Percentiles rank a stretch among this genome's conserved stretches.
These are phyloP conservation scores for Bipolaris bicolor DNA, from an alignment of 2,329 filamentous ascomycete species.

Conservation along the genomic window DNA sequence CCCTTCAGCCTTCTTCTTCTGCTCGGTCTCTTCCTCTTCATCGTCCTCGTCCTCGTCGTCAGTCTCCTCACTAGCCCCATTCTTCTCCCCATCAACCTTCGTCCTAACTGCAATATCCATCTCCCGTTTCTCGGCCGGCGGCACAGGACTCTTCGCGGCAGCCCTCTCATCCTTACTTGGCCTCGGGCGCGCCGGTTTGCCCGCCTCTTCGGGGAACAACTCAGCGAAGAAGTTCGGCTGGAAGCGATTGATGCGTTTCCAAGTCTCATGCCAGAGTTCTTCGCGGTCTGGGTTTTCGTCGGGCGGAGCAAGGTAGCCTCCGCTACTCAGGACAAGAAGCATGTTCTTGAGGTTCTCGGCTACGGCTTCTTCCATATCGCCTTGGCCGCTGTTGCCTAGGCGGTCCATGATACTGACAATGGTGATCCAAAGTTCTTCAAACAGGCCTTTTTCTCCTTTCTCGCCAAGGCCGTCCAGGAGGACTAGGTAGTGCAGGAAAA, in stretches of 20 bases:
- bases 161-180: constrained; percentile 26
- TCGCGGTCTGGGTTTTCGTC: constrained; percentile 57
- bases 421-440: constrained; percentile 82
- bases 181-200: constrained; percentile 36
- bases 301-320: constrained; percentile 79
- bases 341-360: constrained; percentile 97
- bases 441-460: constrained; percentile 66
- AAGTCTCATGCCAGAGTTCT: constrained; percentile 66
- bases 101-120: constrained; percentile 17
- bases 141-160: constrained; percentile 9
- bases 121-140: constrained; percentile 12
- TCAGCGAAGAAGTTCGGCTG: constrained; percentile 65
- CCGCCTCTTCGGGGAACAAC: constrained; percentile 60
- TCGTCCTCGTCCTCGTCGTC: constrained; percentile 7
- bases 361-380: constrained; percentile 91
- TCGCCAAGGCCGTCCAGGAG: constrained; percentile 74
- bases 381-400: constrained; percentile 93
- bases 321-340: constrained; percentile 90
- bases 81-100: constrained; percentile 1
- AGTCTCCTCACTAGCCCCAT: constrained; percentile 5
- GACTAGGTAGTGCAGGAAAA: constrained; percentile 92
- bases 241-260: constrained; percentile 65
- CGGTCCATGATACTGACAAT: constrained; percentile 95
- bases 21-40: constrained; percentile 15
- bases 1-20: neutral